Evolutionary conservation across 208 protist species (phyloP), one percentile per base, ranked within the genome.

Genomic region (Trypanosoma theileri): DNA sequence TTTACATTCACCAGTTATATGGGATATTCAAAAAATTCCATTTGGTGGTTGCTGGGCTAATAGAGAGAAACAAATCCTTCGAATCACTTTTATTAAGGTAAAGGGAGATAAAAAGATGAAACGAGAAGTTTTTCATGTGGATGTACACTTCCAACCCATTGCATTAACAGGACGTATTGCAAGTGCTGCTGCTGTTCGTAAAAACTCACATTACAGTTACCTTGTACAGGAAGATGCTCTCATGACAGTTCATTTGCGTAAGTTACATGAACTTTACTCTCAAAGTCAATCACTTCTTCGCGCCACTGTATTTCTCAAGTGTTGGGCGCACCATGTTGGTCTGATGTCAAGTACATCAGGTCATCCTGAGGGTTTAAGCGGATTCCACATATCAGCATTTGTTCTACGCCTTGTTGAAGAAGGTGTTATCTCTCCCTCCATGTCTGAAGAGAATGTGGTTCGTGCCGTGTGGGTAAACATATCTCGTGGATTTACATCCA

Each of bases 241-340:
- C 21, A 92, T 93, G 82, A 81, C 84, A 10, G 55, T 78, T 28
- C 84, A 93, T 57, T 67, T 93, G 57, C 80, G 88, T 56, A 81
- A 80, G 58, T 68, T 96, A 50, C 90, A 96, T 69, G 69, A 80
- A 59, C 60, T 91, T 22, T 93, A 83, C 67, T 78, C 86, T 11
- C 59, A 73, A 21, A 88, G 79, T 57, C 71, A 80, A 9, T 65
- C 59, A 17, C 57, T 96, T 14, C 82, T 80, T 40, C 81, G 85
- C 19, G 85, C 85, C 24, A 85, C 91, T 7, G 84, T 96, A 17
- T 71, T 96, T 48, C 86, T 96, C 44, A 93, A 92, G 69, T 92
- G 81, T 58, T 96, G 90, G 88, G 90, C 87, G 0, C 79, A 87
- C 63, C 90, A 96, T 73, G 73, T 77, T 1, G 90, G 90, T 12